Evolutionary conservation across 345 rosid species (phyloP).

Genomic region (Arabidopsis arenosa): DNA sequence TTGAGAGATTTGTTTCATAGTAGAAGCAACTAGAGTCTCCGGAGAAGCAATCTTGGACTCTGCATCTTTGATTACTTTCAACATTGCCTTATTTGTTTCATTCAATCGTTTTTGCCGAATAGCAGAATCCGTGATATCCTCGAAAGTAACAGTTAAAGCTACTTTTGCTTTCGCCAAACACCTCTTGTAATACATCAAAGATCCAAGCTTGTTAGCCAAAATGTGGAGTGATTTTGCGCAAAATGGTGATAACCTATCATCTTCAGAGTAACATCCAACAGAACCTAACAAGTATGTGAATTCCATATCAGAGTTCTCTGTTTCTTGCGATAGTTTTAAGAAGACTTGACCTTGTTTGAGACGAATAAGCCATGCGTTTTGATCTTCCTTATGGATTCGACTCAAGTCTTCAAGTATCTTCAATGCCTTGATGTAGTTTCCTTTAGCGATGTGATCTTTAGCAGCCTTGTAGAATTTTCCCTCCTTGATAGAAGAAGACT

Average conservation of each 20-base stretch:
- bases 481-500: background rate
- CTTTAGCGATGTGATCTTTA: background rate
- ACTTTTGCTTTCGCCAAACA: background rate
- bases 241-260: background rate
- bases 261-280: background rate
- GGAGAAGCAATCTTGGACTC: background rate
- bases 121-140: background rate
- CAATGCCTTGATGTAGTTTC: slow-evolving; percentile 11
- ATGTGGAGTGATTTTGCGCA: background rate
- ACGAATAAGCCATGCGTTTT: background rate
- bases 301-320: background rate
- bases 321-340: background rate
- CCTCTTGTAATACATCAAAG: slow-evolving; percentile 14
- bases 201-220: background rate
- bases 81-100: background rate
- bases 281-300: slow-evolving; percentile 11
- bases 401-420: background rate
- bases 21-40: background rate
- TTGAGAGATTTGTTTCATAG: background rate
- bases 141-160: background rate
- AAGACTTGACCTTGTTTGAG: background rate
- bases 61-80: background rate
- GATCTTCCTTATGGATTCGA: background rate
- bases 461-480: background rate
- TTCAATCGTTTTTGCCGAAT: background rate